These are phyloP conservation scores for Phytophthora aleatoria DNA, from an alignment of 352 stramenopile genomes.

Conservation along the genomic window DNA sequence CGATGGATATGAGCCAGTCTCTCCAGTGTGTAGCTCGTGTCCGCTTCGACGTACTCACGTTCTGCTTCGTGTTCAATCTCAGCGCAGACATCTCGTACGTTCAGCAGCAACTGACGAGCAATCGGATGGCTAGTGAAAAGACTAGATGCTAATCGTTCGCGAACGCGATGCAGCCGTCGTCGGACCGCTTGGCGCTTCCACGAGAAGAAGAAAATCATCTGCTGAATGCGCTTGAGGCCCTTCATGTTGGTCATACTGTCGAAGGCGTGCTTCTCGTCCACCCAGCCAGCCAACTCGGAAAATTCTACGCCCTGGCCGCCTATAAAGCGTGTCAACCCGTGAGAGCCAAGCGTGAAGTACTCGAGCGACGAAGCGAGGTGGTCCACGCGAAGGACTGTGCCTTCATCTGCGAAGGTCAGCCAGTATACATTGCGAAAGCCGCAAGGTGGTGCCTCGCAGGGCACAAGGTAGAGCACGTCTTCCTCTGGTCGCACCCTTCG, in stretches of 20 bases:
- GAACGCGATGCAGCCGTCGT: slow-evolving; percentile 44
- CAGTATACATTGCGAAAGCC: slow-evolving; percentile 75
- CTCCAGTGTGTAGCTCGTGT: slow-evolving; percentile 30
- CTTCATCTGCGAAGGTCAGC: slow-evolving; percentile 55
- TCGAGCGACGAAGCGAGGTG: slow-evolving; percentile 20
- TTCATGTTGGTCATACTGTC: slow-evolving; percentile 75
- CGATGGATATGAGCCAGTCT: slow-evolving; percentile 18
- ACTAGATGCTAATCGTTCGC: slow-evolving; percentile 43
- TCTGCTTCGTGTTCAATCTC: slow-evolving; percentile 27
- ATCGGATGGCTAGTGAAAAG: slow-evolving; percentile 58
- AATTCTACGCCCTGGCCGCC: slow-evolving; percentile 52
- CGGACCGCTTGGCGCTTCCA: slow-evolving; percentile 67
- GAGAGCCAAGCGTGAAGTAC: slow-evolving; percentile 65
- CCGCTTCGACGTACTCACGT: slow-evolving; percentile 10
- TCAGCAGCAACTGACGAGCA: slow-evolving; percentile 39
- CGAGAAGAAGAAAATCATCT: slow-evolving; percentile 77
- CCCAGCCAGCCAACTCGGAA: slow-evolving; percentile 52
- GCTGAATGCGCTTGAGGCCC: slow-evolving; percentile 63
- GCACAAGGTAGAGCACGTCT: slow-evolving; percentile 62
- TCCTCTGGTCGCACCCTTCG: slow-evolving; percentile 42
- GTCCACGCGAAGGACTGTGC: slow-evolving; percentile 16
- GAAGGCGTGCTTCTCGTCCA: slow-evolving; percentile 75
- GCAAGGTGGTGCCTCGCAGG: slow-evolving; percentile 48
- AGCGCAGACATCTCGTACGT: slow-evolving; percentile 28
- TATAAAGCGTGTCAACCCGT: slow-evolving; percentile 63